Base-by-base conservation (phyloP, 169 alveolate genomes). In the Plasmodium cynomolgi region DNA sequence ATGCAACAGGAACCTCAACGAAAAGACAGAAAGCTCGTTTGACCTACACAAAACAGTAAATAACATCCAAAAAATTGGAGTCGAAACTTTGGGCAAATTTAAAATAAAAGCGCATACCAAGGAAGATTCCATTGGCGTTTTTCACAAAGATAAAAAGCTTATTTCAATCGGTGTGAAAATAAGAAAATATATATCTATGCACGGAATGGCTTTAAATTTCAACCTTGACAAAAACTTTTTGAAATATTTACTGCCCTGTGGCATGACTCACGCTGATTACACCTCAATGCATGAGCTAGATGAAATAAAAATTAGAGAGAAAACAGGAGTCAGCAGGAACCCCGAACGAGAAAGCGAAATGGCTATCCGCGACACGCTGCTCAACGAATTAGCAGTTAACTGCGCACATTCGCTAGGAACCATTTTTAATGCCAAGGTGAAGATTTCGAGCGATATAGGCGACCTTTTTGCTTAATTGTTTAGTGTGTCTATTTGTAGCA, bases 131-230 rank as follows among this genome's bases (percentile, higher is more conserved):
- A 90, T 95, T 20, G 97, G 96, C 3, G 96, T 93, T 31, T 93
- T 94, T 92, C 68, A 84, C 71, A 86, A 83, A 17, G 94, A 88
- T 17, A 80, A 91, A 68, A 96, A 96, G 85, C 80, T 94, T 31
- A 74, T 91, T 41, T 95, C 97, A 9, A 72, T 94, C 37, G 97
- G 97, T 9, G 50, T 96, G 50, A 95, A 92, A 73, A 91, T 94
- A 74, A 75, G 93, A 82, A 85, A 84, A 90, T 96, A 95, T 93
- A 54, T 96, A 62, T 82, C 96, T 29, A 79, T 83, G 88, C 97
- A 96, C 56, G 97, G 97, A n/a, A 75, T 96, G 84, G 95, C 97
- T 41, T 54, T 96, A 68, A 96, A 96, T 83, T 86, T 96, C 31
- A 44, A 72, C 41, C 72, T 90, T 62, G 77, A 93, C 68, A 79